Conservation (phyloP, 2,329 filamentous ascomycete genomes). For the Aspergillus awamori region DNA sequence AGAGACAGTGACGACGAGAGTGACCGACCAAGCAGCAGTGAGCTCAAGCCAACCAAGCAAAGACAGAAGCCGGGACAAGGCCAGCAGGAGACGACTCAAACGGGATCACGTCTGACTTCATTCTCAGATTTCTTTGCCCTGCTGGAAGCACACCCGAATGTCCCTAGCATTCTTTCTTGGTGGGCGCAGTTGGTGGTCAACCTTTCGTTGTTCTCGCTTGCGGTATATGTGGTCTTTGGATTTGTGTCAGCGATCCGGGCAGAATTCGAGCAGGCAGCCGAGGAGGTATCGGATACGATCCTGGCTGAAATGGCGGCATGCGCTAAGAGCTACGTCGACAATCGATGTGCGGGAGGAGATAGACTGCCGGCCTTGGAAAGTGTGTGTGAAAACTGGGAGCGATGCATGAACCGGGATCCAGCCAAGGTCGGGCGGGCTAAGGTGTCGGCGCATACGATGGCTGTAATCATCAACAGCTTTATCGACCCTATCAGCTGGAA, state of each 20-base stretch:
- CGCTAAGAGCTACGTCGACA: conserved; percentile 71
- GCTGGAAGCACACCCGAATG: conserved; percentile 65
- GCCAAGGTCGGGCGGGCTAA: conserved; percentile 75
- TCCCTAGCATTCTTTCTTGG: conserved; percentile 67
- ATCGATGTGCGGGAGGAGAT: conserved; percentile 69
- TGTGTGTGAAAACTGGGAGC: conserved; percentile 78
- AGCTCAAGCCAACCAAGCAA: conserved; percentile 36
- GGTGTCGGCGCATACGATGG: conserved; percentile 83
- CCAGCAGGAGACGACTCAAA: conserved; percentile 11
- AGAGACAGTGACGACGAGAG: conserved; percentile 48
- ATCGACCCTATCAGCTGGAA: conserved; percentile 89
- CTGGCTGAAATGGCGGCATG: conserved; percentile 75
- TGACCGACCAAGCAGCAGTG: conserved; percentile 43
- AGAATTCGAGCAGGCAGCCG: conserved; percentile 74
- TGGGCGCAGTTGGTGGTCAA: conserved; percentile 65
- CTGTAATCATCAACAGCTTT: conserved; percentile 91
- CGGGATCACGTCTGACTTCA: conserved; percentile 38
- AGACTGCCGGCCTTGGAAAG: conserved; percentile 72
- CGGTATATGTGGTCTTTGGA: conserved; percentile 68
- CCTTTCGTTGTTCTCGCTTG: conserved; percentile 50
- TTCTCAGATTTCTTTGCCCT: conserved; percentile 61
- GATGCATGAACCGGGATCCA: conserved; percentile 85
- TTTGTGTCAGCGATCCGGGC: conserved; percentile 70
- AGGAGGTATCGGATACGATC: conserved; percentile 68
- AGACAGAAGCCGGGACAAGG: conserved; percentile 22